Base-by-base conservation (phyloP, 106 monocot species). In the Hemerocallis citrina region DNA sequence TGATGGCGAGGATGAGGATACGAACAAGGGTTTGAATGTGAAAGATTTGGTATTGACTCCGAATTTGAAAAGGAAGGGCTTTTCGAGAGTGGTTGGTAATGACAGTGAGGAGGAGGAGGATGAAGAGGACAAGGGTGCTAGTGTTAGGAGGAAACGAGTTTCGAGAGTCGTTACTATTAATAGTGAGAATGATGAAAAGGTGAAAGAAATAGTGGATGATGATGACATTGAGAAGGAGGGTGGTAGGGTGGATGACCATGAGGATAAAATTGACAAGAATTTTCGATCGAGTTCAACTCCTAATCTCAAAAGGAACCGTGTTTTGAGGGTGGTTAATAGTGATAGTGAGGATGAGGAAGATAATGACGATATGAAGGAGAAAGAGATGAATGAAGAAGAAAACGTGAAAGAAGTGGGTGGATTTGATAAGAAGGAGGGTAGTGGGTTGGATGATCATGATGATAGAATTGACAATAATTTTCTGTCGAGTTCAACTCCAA, bases 71-170 rank as follows among this genome's bases (percentile, higher is more conserved):
- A 80, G 63, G 40, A 80, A 71, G 50, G 56, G 74, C 14, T 30
- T 14, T 11, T 61, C 50, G 23, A 50, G 59, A 45, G 17, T 74
- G 15, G 16, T 80, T 52, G 36, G 22, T 1, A 80, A 74, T 59
- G 84, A 81, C 22, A 67, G 41, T 31, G 88, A 83, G 38, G 54
- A 59, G 14, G 71, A 71, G 23, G 65, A 59, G 11, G 59, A 63
- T 10, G 31, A 31, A 54, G 32, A 32, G 15, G 23, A 54, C 6
- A 31, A 32, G 54, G 16, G n/a, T 10, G 45, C 6, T 45, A 20
- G 2, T 45, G 16, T 45, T 17, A 16, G 1, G 45, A 45, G 16
- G 45, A 45, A 71, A 43, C 61, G 74, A 15, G 36, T 14, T 11
- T 61, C 50, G 23, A 50, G 59, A 45, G 17, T 74, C 13, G 16